Conservation (phyloP, 2,329 filamentous ascomycete genomes). For the Exophiala dermatitidis region DNA sequence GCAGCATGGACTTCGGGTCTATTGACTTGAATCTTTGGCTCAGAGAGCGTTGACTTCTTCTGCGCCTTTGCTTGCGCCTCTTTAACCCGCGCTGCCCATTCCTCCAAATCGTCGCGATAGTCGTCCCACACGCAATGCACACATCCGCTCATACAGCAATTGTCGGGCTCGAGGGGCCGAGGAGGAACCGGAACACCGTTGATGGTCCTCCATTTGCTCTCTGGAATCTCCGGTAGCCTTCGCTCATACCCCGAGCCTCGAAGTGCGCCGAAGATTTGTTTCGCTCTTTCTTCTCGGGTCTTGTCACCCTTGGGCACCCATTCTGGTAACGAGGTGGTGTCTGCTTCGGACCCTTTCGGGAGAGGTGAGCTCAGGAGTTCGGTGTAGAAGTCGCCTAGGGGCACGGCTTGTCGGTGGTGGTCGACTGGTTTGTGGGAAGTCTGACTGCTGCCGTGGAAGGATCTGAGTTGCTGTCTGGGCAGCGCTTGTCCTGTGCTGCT, state of each 20-base stretch:
- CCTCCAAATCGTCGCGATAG: slow-evolving; percentile 85
- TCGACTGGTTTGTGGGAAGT: slow-evolving; percentile 1
- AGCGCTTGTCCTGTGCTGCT: slow-evolving; percentile 26
- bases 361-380: slow-evolving; percentile 34
- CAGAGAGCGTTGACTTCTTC: slow-evolving; percentile 11
- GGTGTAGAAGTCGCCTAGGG: slow-evolving; percentile 40
- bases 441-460: neutral
- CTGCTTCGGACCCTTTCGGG: slow-evolving; percentile 15
- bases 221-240: slow-evolving; percentile 37
- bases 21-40: slow-evolving; percentile 26
- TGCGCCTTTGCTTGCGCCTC: slow-evolving; percentile 49
- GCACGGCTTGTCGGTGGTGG: slow-evolving; percentile 33
- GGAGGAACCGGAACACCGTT: slow-evolving; percentile 79
- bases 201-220: slow-evolving; percentile 53
- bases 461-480: slow-evolving; percentile 32
- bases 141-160: slow-evolving; percentile 98
- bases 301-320: slow-evolving; percentile 24
- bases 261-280: slow-evolving; percentile 76
- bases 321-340: slow-evolving; percentile 14
- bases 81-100: slow-evolving; percentile 63
- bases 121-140: slow-evolving; percentile 96
- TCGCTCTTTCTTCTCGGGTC: slow-evolving; percentile 42
- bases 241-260: slow-evolving; percentile 65
- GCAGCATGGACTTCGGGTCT: slow-evolving; percentile 41
- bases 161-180: slow-evolving; percentile 80